Evolutionary conservation across 2,329 filamentous ascomycete genomes (phyloP).

Genomic region (Uncinocarpus reesii): DNA sequence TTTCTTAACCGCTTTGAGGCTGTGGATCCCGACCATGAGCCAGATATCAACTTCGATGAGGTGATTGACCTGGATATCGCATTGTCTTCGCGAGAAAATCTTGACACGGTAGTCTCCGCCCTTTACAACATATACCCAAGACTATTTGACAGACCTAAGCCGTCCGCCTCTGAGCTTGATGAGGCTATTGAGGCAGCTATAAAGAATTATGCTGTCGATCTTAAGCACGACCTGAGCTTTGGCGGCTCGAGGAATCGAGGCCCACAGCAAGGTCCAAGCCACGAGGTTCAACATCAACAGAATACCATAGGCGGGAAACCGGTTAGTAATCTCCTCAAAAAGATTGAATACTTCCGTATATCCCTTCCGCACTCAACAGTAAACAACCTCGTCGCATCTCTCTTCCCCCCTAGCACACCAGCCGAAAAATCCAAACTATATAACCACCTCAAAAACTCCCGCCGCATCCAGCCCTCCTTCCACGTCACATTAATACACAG

Average conservation of each 20-base stretch:
- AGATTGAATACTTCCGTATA: conserved; percentile 58
- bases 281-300: conserved; percentile 7
- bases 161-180: conserved; percentile 64
- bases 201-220: conserved; percentile 63
- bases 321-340: conserved; percentile 36
- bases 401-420: conserved; percentile 51
- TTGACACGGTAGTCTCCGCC: conserved; percentile 64
- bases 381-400: conserved; percentile 52
- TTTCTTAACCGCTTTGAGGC: conserved; percentile 81
- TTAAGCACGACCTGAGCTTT: conserved; percentile 64
- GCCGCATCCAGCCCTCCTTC: conserved; percentile 73
- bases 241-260: conserved; percentile 39
- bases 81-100: conserved; percentile 67
- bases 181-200: conserved; percentile 65
- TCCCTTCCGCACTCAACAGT: conserved; percentile 45
- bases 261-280: conserved; percentile 18
- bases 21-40: conserved; percentile 53
- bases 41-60: conserved; percentile 72
- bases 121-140: conserved; percentile 70
- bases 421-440: conserved; percentile 57
- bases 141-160: conserved; percentile 57
- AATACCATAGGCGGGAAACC: conserved; percentile 4
- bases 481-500: conserved; percentile 92
- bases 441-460: conserved; percentile 58
- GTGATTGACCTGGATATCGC: conserved; percentile 76